Evolutionary conservation across 306 rosid genomes (phyloP).

Genomic region (Biancaea sappan): DNA sequence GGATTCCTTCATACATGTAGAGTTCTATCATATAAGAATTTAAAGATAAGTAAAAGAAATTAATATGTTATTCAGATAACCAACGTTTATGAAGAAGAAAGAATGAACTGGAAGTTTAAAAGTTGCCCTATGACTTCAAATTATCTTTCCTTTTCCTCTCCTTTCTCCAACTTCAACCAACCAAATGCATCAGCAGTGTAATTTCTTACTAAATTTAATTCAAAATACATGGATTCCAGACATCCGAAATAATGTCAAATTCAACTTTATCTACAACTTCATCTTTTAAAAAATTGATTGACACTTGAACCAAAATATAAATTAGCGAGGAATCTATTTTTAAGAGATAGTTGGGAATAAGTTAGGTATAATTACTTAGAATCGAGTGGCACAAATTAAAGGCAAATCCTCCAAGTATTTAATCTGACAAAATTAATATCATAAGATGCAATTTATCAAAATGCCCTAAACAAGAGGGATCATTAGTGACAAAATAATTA

Average conservation of each 20-base stretch:
- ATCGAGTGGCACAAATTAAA: neutral
- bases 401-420: constrained; percentile 1
- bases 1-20: neutral
- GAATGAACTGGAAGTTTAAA: constrained; percentile 12
- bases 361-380: neutral
- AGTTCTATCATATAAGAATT: neutral
- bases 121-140: constrained; percentile 25
- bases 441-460: neutral
- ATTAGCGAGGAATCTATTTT: neutral
- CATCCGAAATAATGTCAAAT: neutral
- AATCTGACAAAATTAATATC: neutral
- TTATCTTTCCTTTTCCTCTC: constrained; percentile 17
- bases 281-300: neutral
- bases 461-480: neutral
- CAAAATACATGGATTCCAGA: neutral
- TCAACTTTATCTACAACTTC: neutral
- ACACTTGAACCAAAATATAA: neutral
- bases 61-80: neutral
- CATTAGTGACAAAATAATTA: neutral
- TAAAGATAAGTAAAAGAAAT: neutral
- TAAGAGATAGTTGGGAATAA: neutral
- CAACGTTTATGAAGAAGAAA: neutral
- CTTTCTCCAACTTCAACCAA: constrained; percentile 3
- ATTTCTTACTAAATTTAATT: neutral
- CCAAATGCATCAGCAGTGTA: constrained; percentile 26